Conservation (phyloP, 2,329 filamentous ascomycete genomes). For the Dactylellina haptotyla region DNA sequence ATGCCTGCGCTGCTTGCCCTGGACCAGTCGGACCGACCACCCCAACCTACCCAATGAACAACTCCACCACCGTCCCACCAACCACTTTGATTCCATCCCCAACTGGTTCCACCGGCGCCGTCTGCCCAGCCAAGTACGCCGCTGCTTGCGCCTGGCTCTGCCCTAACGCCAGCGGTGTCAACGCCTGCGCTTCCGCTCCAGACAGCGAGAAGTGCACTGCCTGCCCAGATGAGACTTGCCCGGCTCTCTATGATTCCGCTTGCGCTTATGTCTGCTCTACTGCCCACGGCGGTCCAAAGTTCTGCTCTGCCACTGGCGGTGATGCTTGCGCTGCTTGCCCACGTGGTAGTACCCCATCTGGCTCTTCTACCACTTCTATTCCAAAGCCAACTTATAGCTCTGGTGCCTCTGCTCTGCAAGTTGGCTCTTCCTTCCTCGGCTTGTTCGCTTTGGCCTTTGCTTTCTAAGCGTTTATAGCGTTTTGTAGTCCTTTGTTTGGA, state of each 20-base stretch:
- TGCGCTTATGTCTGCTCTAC: constrained; percentile 10
- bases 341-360: too few species aligned
- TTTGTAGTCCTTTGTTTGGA: neutral
- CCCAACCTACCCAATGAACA: neutral
- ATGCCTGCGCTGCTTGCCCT: constrained; percentile 3
- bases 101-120: neutral
- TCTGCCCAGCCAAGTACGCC: constrained; percentile 6
- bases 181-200: neutral
- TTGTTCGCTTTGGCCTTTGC: constrained; percentile 11
- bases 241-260: neutral
- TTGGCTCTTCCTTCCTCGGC: constrained; percentile 1
- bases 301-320: constrained; percentile 3
- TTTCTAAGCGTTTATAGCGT: neutral
- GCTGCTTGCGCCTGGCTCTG: constrained; percentile 14
- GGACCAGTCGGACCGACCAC: neutral
- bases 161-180: neutral
- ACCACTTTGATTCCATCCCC: neutral
- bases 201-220: constrained; percentile 15
- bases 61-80: constrained; percentile 4
- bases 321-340: neutral
- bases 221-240: constrained; percentile 12
- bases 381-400: constrained; percentile 23
- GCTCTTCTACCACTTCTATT: neutral
- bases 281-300: neutral
- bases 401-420: constrained; percentile 13